Evolutionary conservation across 2,329 filamentous ascomycete genomes (phyloP).

Genomic region (Berkeleyomyces basicola): DNA sequence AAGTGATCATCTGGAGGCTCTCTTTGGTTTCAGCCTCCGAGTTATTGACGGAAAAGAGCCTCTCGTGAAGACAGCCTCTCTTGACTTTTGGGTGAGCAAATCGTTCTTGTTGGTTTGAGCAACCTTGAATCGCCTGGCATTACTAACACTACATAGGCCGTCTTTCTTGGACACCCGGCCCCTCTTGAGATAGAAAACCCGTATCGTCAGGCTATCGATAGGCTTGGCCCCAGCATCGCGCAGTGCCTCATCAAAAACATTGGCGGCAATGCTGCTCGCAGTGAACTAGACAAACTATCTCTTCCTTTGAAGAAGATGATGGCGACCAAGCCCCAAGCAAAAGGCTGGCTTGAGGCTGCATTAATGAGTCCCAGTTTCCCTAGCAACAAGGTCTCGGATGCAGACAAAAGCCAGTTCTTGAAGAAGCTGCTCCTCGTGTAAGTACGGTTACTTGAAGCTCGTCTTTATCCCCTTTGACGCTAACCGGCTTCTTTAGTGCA

Average conservation of each 20-base stretch:
- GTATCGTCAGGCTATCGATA: conserved; percentile 34
- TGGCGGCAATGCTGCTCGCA: conserved; percentile 50
- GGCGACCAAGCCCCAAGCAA: conserved; percentile 35
- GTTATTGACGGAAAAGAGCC: conserved; percentile 56
- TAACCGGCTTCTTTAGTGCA: conserved; percentile 27
- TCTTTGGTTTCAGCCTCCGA: conserved; percentile 56
- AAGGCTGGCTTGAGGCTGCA: conserved; percentile 45
- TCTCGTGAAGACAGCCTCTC: conserved; percentile 56
- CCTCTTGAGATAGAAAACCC: conserved; percentile 28
- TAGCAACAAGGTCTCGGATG: conserved; percentile 37
- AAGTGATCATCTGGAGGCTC: conserved; percentile 39
- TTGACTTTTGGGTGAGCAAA: conserved; percentile 54
- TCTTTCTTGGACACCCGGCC: conserved; percentile 30
- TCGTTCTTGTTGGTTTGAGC: not conserved
- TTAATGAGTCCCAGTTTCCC: conserved; percentile 40
- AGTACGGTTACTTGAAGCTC: not conserved
- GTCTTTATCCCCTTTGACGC: not conserved
- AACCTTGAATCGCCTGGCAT: not conserved
- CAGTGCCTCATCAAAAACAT: conserved; percentile 47
- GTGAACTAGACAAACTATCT: conserved; percentile 53
- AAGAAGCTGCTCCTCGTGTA: conserved; percentile 39
- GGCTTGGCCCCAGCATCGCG: conserved; percentile 45
- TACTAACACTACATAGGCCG: conserved; percentile 25
- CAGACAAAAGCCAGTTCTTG: conserved; percentile 47
- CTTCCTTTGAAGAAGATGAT: conserved; percentile 57